Evolutionary conservation across 306 rosid species (phyloP).

Genomic region (Prosopis cineraria): DNA sequence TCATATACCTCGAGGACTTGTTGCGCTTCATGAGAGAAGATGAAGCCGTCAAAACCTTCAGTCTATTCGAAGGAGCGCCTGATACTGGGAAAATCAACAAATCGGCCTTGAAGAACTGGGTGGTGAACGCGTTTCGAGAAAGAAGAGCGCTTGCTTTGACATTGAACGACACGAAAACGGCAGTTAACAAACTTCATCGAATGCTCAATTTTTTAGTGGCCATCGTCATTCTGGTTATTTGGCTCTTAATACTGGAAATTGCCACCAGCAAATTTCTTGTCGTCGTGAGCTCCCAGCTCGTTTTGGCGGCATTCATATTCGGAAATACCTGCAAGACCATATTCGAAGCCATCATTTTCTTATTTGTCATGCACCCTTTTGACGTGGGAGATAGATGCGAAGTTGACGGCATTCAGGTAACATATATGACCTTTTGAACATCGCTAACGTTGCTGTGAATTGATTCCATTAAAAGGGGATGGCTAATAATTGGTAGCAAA

Average conservation of each 20-base stretch:
- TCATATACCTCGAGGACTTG: conserved; percentile 54
- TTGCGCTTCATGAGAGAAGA: conserved; percentile 71
- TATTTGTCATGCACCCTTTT: conserved; percentile 91
- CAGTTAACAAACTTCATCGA: conserved; percentile 81
- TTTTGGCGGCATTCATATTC: conserved; percentile 81
- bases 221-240: conserved; percentile 54
- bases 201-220: conserved; percentile 73
- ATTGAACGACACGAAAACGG: conserved; percentile 93
- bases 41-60: conserved; percentile 52
- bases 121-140: conserved; percentile 90
- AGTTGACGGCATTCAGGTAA: conserved; percentile 80
- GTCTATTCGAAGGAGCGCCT: conserved; percentile 65
- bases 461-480: background rate
- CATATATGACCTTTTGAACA: background rate
- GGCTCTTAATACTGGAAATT: conserved; percentile 76
- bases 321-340: conserved; percentile 93
- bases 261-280: conserved; percentile 74
- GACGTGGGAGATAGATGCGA: conserved; percentile 98
- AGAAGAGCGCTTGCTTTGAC: conserved; percentile 94
- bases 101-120: conserved; percentile 72
- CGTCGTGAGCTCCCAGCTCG: conserved; percentile 79
- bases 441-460: no score
- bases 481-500: conserved; percentile 30
- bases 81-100: conserved; percentile 56
- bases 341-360: conserved; percentile 82